Evolutionary conservation across 2,329 filamentous ascomycete species (phyloP), one percentile per base, ranked within the genome.

Genomic region (Raffaelea albimanens): DNA sequence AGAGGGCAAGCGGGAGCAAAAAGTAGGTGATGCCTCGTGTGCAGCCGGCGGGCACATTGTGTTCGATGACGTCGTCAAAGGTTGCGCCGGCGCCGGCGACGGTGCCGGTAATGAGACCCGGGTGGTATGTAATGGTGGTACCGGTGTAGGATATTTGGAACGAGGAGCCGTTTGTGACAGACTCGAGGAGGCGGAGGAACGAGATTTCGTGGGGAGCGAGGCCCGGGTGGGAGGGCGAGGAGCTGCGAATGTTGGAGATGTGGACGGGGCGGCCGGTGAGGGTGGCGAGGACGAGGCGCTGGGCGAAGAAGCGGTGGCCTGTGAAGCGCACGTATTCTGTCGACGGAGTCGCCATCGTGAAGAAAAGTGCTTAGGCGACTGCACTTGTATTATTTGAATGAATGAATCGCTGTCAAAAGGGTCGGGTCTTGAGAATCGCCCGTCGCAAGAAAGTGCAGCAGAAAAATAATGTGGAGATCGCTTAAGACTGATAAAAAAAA

Each of bases 121-220:
- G 93, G 55, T 87, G 85, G 68, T 94, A 98, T 34, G 90, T 83
- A 48, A 98, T 78, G 1, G 88, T 90, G 0, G 93, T 97, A 61
- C 93, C 93, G 1, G 89, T 96, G 69, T 95, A 93, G 11, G 89
- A 95, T 57, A 98, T 95, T 60, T 96, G 90, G 69, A 97, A 88
- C 48, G 85, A 82, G 49, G 86, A 87, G 67, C 93, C 93, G 72
- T 98, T 98, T 60, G 93, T 98, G 58, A 98, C 76, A 56, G 87
- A 78, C 66, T 97, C 93, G 60, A 98, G 82, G 18, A 98, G 85
- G 49, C 93, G 90, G 29, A 98, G 78, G 66, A 98, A 91, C 42
- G 93, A 97, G 59, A 97, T 83, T 68, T 98, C 93, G 70, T 95
- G 85, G 43, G 88, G 83, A 46, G 87, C 84, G 47, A 98, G 85